Evolutionary conservation across 2,329 filamentous ascomycete species (phyloP).

Genomic region (Colletotrichum sidae): DNA sequence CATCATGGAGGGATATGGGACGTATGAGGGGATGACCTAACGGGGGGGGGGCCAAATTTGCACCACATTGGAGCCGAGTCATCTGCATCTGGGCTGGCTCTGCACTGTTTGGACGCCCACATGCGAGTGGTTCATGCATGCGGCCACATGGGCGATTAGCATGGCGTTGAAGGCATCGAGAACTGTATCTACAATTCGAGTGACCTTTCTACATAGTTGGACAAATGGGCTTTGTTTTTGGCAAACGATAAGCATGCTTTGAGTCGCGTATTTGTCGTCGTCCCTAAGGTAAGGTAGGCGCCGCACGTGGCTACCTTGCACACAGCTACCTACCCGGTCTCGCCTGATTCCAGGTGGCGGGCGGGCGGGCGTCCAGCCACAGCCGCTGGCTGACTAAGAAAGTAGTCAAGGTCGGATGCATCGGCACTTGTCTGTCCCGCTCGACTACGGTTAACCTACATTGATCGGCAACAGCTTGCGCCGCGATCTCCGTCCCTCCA

Average conservation of each 20-base stretch:
- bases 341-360: too few species aligned
- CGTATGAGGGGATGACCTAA: constrained; percentile 7
- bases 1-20: not conserved
- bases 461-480: constrained; percentile 33
- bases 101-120: not conserved
- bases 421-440: constrained; percentile 25
- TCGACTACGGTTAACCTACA: constrained; percentile 5
- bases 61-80: constrained; percentile 1
- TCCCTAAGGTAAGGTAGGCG: too few species aligned
- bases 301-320: too few species aligned
- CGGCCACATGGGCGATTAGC: constrained; percentile 14
- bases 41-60: not conserved
- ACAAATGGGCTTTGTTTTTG: constrained; percentile 6
- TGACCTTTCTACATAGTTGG: constrained; percentile 2
- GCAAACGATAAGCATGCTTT: too few species aligned
- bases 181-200: constrained; percentile 14
- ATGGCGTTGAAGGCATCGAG: constrained; percentile 31
- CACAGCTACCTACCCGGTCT: too few species aligned
- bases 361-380: not conserved
- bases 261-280: too few species aligned
- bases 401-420: constrained; percentile 24
- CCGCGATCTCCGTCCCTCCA: constrained; percentile 33
- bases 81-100: not conserved
- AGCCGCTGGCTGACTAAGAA: constrained; percentile 26
- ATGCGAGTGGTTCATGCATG: constrained; percentile 9